Conservation (phyloP, 2,329 filamentous ascomycete species). For the Parastagonospora nodorum region DNA sequence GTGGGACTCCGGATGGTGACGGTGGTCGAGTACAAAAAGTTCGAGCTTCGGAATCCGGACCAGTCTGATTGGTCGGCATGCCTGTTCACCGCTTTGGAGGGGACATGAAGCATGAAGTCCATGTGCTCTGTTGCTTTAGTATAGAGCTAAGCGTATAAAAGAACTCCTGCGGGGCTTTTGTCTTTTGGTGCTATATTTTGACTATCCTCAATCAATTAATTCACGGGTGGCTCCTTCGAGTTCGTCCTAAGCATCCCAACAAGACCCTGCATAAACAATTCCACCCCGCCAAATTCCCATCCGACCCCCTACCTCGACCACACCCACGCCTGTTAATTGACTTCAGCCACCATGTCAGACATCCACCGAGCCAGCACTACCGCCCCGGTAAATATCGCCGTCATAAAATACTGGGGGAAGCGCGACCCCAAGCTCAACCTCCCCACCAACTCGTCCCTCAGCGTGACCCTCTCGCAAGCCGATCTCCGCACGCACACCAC, state of each 20-base stretch:
- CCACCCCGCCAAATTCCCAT: slow-evolving; percentile 23
- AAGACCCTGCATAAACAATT: slow-evolving; percentile 39
- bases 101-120: not conserved
- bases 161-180: no score
- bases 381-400: slow-evolving; percentile 96
- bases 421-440: slow-evolving; percentile 92
- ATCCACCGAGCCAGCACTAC: slow-evolving; percentile 94
- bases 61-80: slow-evolving; percentile 6
- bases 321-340: not conserved
- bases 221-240: not conserved
- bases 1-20: slow-evolving; percentile 18
- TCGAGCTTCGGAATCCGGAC: slow-evolving; percentile 22
- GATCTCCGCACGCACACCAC: slow-evolving; percentile 96
- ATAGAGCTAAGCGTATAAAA: not conserved
- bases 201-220: not conserved
- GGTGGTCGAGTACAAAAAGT: slow-evolving; percentile 4
- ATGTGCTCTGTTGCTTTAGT: not conserved
- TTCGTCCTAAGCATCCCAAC: slow-evolving; percentile 6
- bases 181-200: not conserved
- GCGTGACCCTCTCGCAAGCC: slow-evolving; percentile 90
- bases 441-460: slow-evolving; percentile 96
- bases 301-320: slow-evolving; percentile 6
- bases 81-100: slow-evolving; percentile 14
- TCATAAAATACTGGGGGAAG: slow-evolving; percentile 99
- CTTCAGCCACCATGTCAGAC: slow-evolving; percentile 44